Conservation (phyloP, 495 filamentous ascomycete genomes). For the Penicillium goetzii region DNA sequence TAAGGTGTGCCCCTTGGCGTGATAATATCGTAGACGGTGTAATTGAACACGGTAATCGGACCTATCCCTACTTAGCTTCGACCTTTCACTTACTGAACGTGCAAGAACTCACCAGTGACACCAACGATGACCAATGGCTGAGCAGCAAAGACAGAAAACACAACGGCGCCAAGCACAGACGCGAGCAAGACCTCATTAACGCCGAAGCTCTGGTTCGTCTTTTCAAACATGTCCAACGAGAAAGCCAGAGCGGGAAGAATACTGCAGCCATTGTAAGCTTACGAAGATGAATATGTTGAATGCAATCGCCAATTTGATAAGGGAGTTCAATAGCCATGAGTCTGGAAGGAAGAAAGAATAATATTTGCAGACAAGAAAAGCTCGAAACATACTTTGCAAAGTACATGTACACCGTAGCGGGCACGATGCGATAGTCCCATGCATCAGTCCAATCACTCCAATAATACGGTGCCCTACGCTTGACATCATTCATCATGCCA, state of each 20-base stretch:
- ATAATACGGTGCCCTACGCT: slow-evolving; percentile 73
- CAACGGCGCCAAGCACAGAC: slow-evolving; percentile 75
- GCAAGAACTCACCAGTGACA: slow-evolving; percentile 65
- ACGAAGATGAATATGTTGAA: neutral
- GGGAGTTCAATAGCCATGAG: neutral
- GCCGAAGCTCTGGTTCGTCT: slow-evolving; percentile 77
- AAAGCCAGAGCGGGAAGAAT: slow-evolving; percentile 83
- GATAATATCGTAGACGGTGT: slow-evolving; percentile 85
- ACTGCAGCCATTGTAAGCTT: slow-evolving; percentile 45
- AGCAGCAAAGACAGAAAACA: slow-evolving; percentile 74
- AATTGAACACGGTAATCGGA: slow-evolving; percentile 86
- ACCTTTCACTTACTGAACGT: neutral
- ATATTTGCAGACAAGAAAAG: neutral
- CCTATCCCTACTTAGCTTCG: slow-evolving; percentile 43
- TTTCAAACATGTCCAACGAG: slow-evolving; percentile 83
- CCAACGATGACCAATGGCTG: slow-evolving; percentile 88
- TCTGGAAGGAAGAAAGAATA: neutral
- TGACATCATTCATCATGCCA: slow-evolving; percentile 75
- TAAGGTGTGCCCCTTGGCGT: slow-evolving; percentile 69
- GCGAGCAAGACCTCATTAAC: slow-evolving; percentile 84
- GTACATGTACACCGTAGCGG: slow-evolving; percentile 86
- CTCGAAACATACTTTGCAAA: slow-evolving; percentile 73
- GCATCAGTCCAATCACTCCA: slow-evolving; percentile 80
- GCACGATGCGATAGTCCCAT: slow-evolving; percentile 82
- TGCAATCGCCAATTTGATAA: slow-evolving; percentile 11